phyloP scores from a whole-genome alignment of 352 stramenopile species.

The Saprolegnia parasitica region DNA sequence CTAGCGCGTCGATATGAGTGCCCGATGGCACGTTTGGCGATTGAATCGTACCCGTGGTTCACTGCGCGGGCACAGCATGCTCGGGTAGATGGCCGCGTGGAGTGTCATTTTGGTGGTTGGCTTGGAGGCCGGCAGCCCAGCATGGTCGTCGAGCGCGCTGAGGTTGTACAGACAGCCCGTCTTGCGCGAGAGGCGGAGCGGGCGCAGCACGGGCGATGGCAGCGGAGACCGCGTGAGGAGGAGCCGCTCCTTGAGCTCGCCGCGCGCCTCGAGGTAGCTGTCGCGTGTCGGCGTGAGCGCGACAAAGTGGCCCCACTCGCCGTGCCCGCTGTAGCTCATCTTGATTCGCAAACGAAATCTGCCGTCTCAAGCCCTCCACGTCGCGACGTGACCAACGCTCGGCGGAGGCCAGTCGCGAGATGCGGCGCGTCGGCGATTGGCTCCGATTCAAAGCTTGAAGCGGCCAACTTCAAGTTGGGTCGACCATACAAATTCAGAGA shows the following conservation, averaged over 20 bases:
- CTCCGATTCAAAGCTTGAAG: neutral
- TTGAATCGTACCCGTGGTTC: slow-evolving; percentile 8
- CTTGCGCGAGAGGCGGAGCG: neutral
- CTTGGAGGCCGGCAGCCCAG: neutral
- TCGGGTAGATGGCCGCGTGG: slow-evolving; percentile 3
- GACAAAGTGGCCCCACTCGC: slow-evolving; percentile 10
- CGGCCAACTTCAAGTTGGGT: neutral
- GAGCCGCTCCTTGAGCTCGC: neutral
- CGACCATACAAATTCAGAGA: neutral
- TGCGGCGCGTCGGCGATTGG: neutral
- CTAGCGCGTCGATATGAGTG: neutral
- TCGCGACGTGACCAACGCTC: neutral
- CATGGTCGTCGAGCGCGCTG: neutral
- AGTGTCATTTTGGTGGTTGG: neutral
- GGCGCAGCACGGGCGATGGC: slow-evolving; percentile 5
- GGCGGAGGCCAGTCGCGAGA: neutral
- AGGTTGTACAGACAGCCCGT: slow-evolving; percentile 9
- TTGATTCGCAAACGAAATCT: neutral
- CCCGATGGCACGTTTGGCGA: neutral
- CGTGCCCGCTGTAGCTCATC: slow-evolving; percentile 1
- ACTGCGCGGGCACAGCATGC: neutral
- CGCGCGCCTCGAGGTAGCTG: neutral
- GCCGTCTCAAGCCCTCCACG: neutral
- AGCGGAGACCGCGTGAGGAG: neutral
- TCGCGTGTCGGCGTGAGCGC: neutral